Conservation (phyloP, 257 asterid genomes). For the Nicotiana sylvestris region DNA sequence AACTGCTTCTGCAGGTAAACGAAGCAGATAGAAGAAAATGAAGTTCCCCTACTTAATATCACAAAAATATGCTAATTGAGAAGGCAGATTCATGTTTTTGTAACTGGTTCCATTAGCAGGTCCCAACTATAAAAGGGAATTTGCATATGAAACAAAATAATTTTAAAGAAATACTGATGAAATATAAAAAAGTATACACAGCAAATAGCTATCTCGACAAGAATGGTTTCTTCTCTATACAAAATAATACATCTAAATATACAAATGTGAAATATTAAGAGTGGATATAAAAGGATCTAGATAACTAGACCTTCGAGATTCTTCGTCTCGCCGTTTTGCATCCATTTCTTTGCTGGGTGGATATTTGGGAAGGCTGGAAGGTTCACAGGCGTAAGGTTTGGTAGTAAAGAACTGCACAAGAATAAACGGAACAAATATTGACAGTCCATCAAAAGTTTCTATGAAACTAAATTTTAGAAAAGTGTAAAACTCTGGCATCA, state of each 20-base stretch:
- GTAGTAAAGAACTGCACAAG: conserved; percentile 63
- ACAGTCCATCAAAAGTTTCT: not conserved
- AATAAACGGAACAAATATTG: conserved; percentile 4
- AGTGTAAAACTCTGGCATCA: not conserved
- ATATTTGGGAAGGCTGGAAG: conserved; percentile 86
- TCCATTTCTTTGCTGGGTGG: conserved; percentile 97
- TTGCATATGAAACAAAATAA: not conserved
- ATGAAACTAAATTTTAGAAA: not conserved
- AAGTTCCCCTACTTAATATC: not conserved
- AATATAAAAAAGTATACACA: not conserved
- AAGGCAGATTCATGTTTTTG: not conserved
- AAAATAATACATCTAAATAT: not conserved
- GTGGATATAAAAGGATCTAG: not conserved
- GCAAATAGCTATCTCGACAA: not conserved
- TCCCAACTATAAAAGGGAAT: not conserved
- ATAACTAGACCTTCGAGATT: conserved; percentile 70
- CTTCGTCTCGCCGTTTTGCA: conserved; percentile 86
- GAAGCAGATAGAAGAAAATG: not conserved
- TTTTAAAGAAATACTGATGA: not conserved
- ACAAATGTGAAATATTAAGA: not conserved
- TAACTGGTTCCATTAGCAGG: not conserved
- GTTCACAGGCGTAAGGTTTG: conserved; percentile 76
- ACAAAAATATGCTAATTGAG: not conserved
- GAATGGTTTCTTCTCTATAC: not conserved
- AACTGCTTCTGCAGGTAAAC: not conserved